Percentiles rank a stretch among this genome's conserved stretches.
phyloP scores from a whole-genome alignment of 495 filamentous ascomycete genomes.

The Aspergillus coremiiformis region DNA sequence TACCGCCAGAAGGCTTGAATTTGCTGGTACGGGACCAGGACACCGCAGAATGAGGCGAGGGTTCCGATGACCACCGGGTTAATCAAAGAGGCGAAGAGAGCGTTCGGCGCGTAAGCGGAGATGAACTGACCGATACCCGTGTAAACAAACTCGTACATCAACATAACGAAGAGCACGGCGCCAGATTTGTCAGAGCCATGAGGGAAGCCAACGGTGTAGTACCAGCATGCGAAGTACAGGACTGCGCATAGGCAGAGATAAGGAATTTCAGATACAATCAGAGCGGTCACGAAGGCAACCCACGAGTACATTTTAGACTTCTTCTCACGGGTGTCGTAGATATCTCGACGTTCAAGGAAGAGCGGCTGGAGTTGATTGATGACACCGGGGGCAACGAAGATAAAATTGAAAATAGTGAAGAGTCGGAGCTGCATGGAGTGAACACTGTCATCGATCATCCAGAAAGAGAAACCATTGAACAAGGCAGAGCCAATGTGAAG shows the following conservation, averaged over 20 bases:
- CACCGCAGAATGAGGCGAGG: slow-evolving; percentile 51
- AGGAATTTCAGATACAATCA: slow-evolving; percentile 49
- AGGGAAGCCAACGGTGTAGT: slow-evolving; percentile 45
- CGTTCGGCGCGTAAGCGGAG: slow-evolving; percentile 52
- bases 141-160: slow-evolving; percentile 50
- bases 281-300: slow-evolving; percentile 44
- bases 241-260: slow-evolving; percentile 47
- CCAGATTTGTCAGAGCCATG: slow-evolving; percentile 40
- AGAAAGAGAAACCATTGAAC: slow-evolving; percentile 42
- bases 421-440: slow-evolving; percentile 27
- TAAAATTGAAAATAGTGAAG: slow-evolving; percentile 47
- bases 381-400: slow-evolving; percentile 45
- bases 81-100: slow-evolving; percentile 47
- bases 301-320: slow-evolving; percentile 51
- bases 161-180: slow-evolving; percentile 49
- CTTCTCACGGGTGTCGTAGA: slow-evolving; percentile 48
- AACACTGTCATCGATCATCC: slow-evolving; percentile 29
- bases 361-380: slow-evolving; percentile 48
- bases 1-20: slow-evolving; percentile 59
- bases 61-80: slow-evolving; percentile 53
- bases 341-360: slow-evolving; percentile 46
- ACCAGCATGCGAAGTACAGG: slow-evolving; percentile 46
- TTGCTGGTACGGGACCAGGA: slow-evolving; percentile 33
- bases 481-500: slow-evolving; percentile 33
- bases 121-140: slow-evolving; percentile 57